A percentile compares a stretch with the other conserved stretches of the same genome.
Evolutionary conservation across 208 protist species (phyloP).

Genomic region (Leishmania gerbilli): DNA sequence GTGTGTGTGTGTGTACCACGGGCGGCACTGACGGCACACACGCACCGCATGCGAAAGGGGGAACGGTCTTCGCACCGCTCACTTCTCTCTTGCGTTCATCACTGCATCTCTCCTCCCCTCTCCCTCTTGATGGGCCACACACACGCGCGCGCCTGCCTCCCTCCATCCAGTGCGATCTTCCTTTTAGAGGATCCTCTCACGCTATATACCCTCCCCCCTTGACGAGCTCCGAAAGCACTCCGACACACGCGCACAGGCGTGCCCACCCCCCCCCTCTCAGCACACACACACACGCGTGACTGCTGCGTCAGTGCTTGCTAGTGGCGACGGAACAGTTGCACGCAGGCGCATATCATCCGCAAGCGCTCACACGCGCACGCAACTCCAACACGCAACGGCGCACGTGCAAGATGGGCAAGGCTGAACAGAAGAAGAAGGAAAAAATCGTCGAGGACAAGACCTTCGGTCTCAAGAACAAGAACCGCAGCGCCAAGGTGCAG

Average conservation of each 20-base stretch:
- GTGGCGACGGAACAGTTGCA: too few relatives aligned
- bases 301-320: not conserved
- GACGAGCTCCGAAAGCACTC: not conserved
- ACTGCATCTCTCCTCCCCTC: not conserved
- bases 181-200: not conserved
- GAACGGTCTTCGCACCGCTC: not conserved
- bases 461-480: slow-evolving; percentile 95
- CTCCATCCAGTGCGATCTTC: not conserved
- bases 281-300: not conserved
- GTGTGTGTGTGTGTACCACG: not conserved
- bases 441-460: slow-evolving; percentile 93
- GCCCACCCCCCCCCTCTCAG: not conserved
- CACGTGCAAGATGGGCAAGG: slow-evolving; percentile 45
- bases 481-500: slow-evolving; percentile 90
- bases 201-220: not conserved
- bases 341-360: not conserved
- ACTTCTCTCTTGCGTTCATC: not conserved
- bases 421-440: slow-evolving; percentile 85
- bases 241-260: not conserved
- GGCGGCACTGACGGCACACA: not conserved
- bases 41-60: not conserved
- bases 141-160: not conserved
- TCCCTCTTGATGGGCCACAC: not conserved
- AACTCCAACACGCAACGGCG: not conserved
- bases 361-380: not conserved